Base-by-base conservation (phyloP, 768 basidiomycete species). In the Xerocomellus intermedius region DNA sequence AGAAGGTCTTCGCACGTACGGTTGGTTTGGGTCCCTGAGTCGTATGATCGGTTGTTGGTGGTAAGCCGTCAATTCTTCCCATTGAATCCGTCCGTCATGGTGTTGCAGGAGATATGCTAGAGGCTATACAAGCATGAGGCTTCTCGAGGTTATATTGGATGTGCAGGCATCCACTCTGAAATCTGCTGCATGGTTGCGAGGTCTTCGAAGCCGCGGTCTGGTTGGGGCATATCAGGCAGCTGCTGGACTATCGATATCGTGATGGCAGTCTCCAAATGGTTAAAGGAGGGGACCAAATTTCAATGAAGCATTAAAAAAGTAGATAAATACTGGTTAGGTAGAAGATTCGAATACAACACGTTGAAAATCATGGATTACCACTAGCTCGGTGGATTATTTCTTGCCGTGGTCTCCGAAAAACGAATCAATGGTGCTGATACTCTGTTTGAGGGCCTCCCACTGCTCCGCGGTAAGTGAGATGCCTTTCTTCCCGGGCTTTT, bases 401-500 rank as follows among this genome's bases (percentile, higher is more conserved):
- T 68, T 69, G 52, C 57, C 59, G 8, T 61, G 50, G 30, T 68
- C 64, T 33, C 60, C 71, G 48, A 87, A 73, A 24, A 85, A 69
- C 5, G 74, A 63, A 64, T 89, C 86, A 50, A 91, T 78, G n/a
- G 64, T 69, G 10, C 62, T 60, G 1, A 69, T 58, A 37, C 72
- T 69, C 16, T 66, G 67, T 64, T 81, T 85, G 50, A 91, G 71
- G 12, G 66, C 62, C 42, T 84, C 72, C 87, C 87, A 88, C 81
- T 88, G 88, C 19, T 91, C 89, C 3, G 73, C 44, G 14, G 73
- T 68, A 26, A 93, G 74, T 0, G 86, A 79, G 48, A 92, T 87
- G 9, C 89, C 91, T 62, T 91, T 93, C 70, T 90, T 92, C 0
- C 89, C 88, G 0, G 91, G 90, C 57, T 86, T 89, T 59, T 81